Evolutionary conservation across 306 rosid genomes (phyloP).

Genomic region (Datisca glomerata): DNA sequence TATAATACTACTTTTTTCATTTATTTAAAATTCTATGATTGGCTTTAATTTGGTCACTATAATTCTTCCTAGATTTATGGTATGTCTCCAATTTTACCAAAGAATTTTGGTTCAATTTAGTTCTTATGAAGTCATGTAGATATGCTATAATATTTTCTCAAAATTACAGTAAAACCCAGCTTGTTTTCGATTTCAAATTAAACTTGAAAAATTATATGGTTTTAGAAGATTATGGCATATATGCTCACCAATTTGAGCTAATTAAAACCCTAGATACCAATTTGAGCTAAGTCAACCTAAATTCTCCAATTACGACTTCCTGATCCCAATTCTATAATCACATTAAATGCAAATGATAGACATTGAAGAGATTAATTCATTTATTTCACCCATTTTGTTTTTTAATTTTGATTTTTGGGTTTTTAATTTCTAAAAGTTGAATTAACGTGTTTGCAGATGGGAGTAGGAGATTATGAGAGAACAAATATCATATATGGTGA

Average conservation of each 20-base stretch:
- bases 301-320: neutral
- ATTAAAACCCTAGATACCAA: too few species aligned
- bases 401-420: neutral
- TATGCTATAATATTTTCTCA: too few species aligned
- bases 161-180: too few species aligned
- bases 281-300: too few species aligned
- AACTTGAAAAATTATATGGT: too few species aligned
- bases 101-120: too few species aligned
- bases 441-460: conserved; percentile 44
- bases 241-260: too few species aligned
- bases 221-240: too few species aligned
- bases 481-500: conserved; percentile 51
- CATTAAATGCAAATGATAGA: neutral
- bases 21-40: neutral
- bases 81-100: neutral
- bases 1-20: neutral
- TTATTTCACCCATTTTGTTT: neutral
- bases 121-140: too few species aligned
- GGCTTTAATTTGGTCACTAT: neutral
- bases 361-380: too few species aligned
- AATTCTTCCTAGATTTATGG: neutral
- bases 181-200: too few species aligned
- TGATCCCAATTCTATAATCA: neutral
- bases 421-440: neutral
- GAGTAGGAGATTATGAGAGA: conserved; percentile 62